phyloP scores from a whole-genome alignment of 1,284 basidiomycete genomes.

The Cryptococcus hybrid region DNA sequence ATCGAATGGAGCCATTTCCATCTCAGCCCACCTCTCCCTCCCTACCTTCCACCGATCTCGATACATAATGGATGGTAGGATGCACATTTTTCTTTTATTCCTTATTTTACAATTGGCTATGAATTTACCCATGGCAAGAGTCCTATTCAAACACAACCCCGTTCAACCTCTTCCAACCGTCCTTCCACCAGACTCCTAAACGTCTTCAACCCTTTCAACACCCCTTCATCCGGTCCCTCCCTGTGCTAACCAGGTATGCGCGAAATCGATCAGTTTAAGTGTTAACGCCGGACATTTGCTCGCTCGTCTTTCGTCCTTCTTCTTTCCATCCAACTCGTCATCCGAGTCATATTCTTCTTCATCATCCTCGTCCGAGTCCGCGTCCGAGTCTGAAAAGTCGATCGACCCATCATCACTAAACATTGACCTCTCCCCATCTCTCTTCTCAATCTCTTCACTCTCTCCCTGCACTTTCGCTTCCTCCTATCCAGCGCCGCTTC shows the following conservation, averaged over 20 bases:
- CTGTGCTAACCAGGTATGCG: conserved; percentile 70
- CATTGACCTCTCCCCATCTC: conserved; percentile 5
- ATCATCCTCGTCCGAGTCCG: conserved; percentile 23
- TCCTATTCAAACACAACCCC: background rate
- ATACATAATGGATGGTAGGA: background rate
- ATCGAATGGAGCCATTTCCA: background rate
- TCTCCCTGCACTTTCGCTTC: conserved; percentile 40
- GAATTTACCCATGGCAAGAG: too few relatives aligned
- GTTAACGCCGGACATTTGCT: conserved; percentile 58
- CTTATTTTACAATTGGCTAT: background rate
- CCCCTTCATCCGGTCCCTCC: conserved; percentile 73
- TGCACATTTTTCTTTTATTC: background rate
- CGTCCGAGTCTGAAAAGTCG: conserved; percentile 36
- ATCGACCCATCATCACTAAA: conserved; percentile 19
- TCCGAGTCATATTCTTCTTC: conserved; percentile 48
- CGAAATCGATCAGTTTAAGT: conserved; percentile 89
- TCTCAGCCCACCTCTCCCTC: background rate
- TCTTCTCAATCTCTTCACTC: background rate
- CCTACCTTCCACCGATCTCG: background rate
- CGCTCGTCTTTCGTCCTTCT: conserved; percentile 42
- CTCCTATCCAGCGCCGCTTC: conserved; percentile 50
- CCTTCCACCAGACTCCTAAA: conserved; percentile 61
- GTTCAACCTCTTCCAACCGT: conserved; percentile 34
- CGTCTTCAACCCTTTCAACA: conserved; percentile 69
- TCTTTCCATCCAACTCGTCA: conserved; percentile 19